Evolutionary conservation across 768 basidiomycete genomes (phyloP).

Genomic region (Royoungia palumana): DNA sequence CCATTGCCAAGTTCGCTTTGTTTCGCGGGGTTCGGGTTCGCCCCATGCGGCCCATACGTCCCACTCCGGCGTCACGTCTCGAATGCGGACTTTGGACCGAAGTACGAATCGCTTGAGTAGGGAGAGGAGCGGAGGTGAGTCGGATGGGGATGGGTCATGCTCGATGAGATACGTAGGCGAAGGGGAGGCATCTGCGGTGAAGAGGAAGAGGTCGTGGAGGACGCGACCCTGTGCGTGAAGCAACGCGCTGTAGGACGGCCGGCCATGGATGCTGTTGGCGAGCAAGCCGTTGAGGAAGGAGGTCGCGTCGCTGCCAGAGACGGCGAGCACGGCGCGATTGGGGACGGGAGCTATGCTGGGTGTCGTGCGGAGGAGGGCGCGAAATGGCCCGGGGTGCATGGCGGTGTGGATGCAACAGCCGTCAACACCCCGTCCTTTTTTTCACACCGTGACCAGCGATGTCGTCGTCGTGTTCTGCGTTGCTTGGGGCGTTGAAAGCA

Average conservation of each 20-base stretch:
- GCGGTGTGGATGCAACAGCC: slow-evolving; percentile 8
- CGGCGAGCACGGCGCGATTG: slow-evolving; percentile 64
- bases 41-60: slow-evolving; percentile 86
- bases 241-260: slow-evolving; percentile 66
- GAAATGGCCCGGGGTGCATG: slow-evolving; percentile 29
- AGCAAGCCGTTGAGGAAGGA: slow-evolving; percentile 82
- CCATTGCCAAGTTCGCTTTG: slow-evolving; percentile 42
- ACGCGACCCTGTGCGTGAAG: slow-evolving; percentile 88
- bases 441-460: slow-evolving; percentile 25
- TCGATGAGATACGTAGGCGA: slow-evolving; percentile 64
- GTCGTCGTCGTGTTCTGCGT: slow-evolving; percentile 77
- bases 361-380: slow-evolving; percentile 43
- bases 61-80: slow-evolving; percentile 73
- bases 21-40: slow-evolving; percentile 16
- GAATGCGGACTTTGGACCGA: slow-evolving; percentile 83
- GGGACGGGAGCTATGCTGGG: slow-evolving; percentile 61
- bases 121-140: slow-evolving; percentile 58
- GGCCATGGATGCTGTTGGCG: slow-evolving; percentile 46
- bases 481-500: slow-evolving; percentile 75
- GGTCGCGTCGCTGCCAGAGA: slow-evolving; percentile 77
- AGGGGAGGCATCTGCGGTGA: slow-evolving; percentile 50
- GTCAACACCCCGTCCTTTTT: not conserved
- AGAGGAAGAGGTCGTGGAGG: slow-evolving; percentile 85
- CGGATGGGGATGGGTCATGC: slow-evolving; percentile 60
- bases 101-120: slow-evolving; percentile 82